phyloP scores from a whole-genome alignment of 1,284 basidiomycete species.

The Trichosporon sp. region DNA sequence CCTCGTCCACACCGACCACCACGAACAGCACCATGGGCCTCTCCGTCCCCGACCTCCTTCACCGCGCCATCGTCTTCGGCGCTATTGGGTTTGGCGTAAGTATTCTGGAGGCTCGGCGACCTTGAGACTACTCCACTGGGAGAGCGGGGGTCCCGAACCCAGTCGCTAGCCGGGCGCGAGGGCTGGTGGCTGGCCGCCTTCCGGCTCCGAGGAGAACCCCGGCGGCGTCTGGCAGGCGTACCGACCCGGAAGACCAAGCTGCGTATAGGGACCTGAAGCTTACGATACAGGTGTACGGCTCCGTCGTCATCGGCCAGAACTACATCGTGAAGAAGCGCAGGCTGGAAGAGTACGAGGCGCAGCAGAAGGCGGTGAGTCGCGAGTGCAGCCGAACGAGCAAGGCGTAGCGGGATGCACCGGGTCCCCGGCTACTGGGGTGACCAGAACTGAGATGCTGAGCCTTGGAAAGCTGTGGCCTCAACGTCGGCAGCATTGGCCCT shows the following conservation, averaged over 20 bases:
- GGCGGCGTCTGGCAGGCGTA: no score
- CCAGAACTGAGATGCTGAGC: no score
- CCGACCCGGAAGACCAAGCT: no score
- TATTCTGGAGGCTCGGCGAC: neutral
- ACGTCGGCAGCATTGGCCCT: no score
- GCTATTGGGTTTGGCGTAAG: conserved; percentile 22
- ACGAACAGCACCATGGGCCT: neutral
- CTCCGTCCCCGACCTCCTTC: conserved; percentile 19
- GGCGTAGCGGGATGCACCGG: neutral
- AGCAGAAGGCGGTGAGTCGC: conserved; percentile 6
- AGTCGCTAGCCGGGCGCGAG: no score
- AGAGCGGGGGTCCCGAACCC: no score
- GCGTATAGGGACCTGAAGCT: neutral
- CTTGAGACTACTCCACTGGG: no score
- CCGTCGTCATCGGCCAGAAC: conserved; percentile 22
- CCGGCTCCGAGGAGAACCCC: no score
- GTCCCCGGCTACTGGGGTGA: no score
- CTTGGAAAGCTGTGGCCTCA: no score
- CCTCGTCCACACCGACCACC: neutral
- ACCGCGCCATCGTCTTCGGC: conserved; percentile 20
- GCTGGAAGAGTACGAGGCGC: conserved; percentile 8
- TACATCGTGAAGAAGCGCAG: conserved; percentile 16
- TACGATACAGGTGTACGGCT: conserved; percentile 18
- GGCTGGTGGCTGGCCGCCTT: no score
- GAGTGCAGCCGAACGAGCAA: neutral